phyloP scores from a whole-genome alignment of 768 basidiomycete genomes.

The Pleurotus sapidus region DNA sequence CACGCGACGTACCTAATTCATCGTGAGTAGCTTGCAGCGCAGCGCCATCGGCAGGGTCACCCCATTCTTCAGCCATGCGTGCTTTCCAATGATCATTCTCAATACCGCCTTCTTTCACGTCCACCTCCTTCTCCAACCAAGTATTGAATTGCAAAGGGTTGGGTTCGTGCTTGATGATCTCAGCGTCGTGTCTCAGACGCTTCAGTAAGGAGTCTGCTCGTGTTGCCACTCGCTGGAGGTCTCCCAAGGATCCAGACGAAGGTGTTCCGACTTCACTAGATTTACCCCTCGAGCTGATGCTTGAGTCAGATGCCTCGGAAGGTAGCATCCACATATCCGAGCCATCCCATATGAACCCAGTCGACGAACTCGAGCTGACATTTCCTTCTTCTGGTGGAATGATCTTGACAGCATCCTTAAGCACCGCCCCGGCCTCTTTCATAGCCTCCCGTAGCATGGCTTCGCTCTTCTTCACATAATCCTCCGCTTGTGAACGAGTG shows the following conservation, averaged over 20 bases:
- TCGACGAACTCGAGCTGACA: conserved; percentile 17
- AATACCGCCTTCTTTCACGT: conserved; percentile 53
- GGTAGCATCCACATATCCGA: conserved; percentile 84
- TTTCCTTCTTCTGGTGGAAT: conserved; percentile 70
- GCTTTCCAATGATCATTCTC: conserved; percentile 55
- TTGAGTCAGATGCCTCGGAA: conserved; percentile 17
- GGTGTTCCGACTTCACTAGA: conserved; percentile 12
- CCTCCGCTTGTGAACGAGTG: conserved; percentile 75
- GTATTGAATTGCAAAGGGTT: conserved; percentile 50
- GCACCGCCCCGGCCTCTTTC: conserved; percentile 77
- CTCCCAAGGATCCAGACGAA: conserved; percentile 19
- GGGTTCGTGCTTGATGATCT: conserved; percentile 76
- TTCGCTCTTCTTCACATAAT: conserved; percentile 78
- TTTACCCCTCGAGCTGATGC: conserved; percentile 33
- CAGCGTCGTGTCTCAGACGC: conserved; percentile 71
- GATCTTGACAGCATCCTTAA: conserved; percentile 89
- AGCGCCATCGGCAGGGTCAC: conserved; percentile 48
- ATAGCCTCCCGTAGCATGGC: conserved; percentile 62
- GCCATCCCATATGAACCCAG: conserved; percentile 76
- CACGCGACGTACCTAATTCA: conserved; percentile 48
- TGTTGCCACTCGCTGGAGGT: conserved; percentile 56
- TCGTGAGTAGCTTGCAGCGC: conserved; percentile 52
- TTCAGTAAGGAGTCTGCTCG: conserved; percentile 76
- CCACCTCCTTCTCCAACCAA: conserved; percentile 56
- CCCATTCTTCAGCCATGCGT: conserved; percentile 44